Evolutionary conservation across 257 asterid species (phyloP).

Genomic region (Plectranthus barbatus): DNA sequence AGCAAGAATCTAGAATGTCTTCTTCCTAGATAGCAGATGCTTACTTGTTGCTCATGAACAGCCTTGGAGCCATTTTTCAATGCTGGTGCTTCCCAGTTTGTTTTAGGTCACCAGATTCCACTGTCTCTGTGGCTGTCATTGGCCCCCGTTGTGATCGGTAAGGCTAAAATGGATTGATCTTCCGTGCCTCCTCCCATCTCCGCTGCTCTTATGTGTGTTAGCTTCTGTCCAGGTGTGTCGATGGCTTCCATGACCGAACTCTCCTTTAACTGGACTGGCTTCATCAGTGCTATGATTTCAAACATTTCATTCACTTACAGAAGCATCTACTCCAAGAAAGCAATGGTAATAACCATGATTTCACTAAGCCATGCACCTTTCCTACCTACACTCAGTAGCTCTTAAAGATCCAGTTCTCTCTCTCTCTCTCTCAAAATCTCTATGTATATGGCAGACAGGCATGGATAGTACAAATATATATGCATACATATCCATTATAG

Average conservation of each 20-base stretch:
- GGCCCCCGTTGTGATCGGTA: conserved; percentile 54
- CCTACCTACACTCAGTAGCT: not conserved
- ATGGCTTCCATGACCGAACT: conserved; percentile 59
- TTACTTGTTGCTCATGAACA: conserved; percentile 1
- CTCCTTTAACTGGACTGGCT: conserved; percentile 57
- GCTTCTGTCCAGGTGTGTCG: conserved; percentile 38
- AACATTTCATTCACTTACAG: conserved; percentile 56
- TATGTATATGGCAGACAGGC: conserved; percentile 34
- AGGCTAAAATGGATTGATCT: not conserved
- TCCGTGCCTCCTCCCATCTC: not conserved
- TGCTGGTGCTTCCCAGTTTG: conserved; percentile 59
- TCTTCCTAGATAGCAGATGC: no score
- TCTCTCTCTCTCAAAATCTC: not conserved
- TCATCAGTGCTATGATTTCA: conserved; percentile 60
- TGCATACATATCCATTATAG: conserved; percentile 59
- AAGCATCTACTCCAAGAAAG: conserved; percentile 62
- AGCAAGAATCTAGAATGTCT: not conserved
- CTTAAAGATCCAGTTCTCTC: not conserved
- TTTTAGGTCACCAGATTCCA: conserved; percentile 49
- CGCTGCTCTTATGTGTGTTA: not conserved
- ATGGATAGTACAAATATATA: conserved; percentile 63
- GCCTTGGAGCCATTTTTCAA: conserved; percentile 60
- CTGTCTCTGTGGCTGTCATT: conserved; percentile 46
- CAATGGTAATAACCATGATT: conserved; percentile 33
- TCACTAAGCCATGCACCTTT: not conserved